Percentiles rank a stretch among this genome's conserved stretches.
These are phyloP conservation scores for Auxenochlorella pyrenoidosa DNA, from an alignment of 139 green algal genomes.

Conservation along the genomic window DNA sequence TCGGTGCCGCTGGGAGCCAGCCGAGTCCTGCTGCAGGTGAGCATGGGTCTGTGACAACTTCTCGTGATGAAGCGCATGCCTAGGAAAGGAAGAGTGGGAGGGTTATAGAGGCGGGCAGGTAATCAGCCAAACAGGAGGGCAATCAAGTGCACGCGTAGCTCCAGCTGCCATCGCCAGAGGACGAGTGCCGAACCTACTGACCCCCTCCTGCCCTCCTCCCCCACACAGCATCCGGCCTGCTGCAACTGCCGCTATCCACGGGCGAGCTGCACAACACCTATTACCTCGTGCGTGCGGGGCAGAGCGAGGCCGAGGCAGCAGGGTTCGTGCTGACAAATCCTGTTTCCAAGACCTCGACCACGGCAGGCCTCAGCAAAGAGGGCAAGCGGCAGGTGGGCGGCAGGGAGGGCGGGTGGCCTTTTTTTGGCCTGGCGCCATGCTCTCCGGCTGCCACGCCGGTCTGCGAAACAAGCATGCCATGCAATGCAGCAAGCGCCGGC, in stretches of 20 bases:
- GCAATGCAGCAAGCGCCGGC: neutral
- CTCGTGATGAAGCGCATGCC: too few relatives aligned
- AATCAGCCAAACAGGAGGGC: too few relatives aligned
- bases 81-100: too few relatives aligned
- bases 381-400: conserved; percentile 72
- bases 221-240: conserved; percentile 50
- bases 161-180: too few relatives aligned
- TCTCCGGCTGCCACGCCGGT: neutral
- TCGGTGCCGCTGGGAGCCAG: neutral
- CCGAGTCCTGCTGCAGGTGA: neutral
- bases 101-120: too few relatives aligned
- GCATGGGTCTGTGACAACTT: neutral
- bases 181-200: too few relatives aligned
- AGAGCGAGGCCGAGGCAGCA: conserved; percentile 66
- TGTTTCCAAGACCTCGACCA: conserved; percentile 72
- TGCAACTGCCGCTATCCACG: conserved; percentile 73
- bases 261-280: conserved; percentile 72
- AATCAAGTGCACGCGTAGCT: too few relatives aligned
- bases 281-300: conserved; percentile 73
- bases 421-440: too few relatives aligned
- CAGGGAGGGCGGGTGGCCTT: neutral
- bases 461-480: too few relatives aligned
- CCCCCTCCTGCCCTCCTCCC: neutral
- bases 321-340: conserved; percentile 73
- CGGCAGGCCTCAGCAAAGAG: conserved; percentile 53